Conservation (phyloP, 2,329 filamentous ascomycete species). For the Claviceps africana region DNA sequence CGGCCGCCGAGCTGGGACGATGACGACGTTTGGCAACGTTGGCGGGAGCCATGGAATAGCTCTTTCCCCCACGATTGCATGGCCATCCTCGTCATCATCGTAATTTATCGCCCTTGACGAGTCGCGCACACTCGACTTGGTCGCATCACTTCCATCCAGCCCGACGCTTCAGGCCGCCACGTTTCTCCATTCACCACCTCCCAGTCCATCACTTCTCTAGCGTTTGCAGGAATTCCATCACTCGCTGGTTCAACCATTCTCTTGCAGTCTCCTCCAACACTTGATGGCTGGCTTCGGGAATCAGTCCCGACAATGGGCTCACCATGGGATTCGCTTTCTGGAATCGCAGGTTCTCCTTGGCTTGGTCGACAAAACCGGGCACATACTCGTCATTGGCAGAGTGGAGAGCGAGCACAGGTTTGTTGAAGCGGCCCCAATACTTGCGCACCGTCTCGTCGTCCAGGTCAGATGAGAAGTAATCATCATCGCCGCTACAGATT, state of each 20-base stretch:
- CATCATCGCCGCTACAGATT: constrained; percentile 52
- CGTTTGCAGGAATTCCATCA: constrained; percentile 30
- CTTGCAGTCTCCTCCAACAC: constrained; percentile 32
- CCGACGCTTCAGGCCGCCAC: background rate
- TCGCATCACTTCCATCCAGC: background rate
- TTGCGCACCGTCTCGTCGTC: constrained; percentile 35
- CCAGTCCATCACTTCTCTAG: constrained; percentile 7
- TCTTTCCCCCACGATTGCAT: no score
- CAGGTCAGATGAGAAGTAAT: constrained; percentile 79
- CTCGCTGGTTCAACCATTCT: constrained; percentile 34
- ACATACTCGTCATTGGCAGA: constrained; percentile 55
- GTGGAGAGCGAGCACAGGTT: constrained; percentile 49
- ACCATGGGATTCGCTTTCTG: constrained; percentile 28
- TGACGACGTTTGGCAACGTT: background rate
- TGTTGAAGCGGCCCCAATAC: constrained; percentile 52
- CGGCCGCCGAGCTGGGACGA: no score
- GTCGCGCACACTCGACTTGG: no score
- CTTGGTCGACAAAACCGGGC: constrained; percentile 42
- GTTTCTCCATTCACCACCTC: background rate
- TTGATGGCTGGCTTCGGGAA: constrained; percentile 38
- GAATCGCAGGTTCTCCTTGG: constrained; percentile 44
- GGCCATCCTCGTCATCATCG: no score
- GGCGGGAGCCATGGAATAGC: no score
- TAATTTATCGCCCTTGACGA: background rate
- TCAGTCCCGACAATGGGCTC: constrained; percentile 36